Evolutionary conservation across 23 red algal species (phyloP).

Genomic region (Pyropia haitanensis): DNA sequence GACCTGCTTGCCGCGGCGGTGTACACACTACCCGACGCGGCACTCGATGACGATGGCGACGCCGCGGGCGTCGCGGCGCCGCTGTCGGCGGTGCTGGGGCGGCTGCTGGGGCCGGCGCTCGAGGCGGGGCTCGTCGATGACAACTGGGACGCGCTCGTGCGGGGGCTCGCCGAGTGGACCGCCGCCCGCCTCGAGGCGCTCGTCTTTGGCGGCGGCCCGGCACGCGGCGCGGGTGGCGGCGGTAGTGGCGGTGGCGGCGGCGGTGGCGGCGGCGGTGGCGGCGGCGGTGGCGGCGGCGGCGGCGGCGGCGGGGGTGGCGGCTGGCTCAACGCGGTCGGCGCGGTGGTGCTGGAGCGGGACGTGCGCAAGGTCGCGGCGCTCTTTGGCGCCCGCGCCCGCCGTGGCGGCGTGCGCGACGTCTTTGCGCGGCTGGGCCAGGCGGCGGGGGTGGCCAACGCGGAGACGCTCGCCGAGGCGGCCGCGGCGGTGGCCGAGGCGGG

Average conservation of each 20-base stretch:
- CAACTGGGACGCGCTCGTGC: slow-evolving; percentile 81
- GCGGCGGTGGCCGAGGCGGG: not conserved
- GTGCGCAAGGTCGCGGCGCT: slow-evolving; percentile 47
- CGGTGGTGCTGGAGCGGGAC: slow-evolving; percentile 61
- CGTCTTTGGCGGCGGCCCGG: slow-evolving; percentile 21
- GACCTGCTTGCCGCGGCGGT: slow-evolving; percentile 29
- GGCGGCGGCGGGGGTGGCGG: not conserved
- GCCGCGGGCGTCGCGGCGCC: not conserved
- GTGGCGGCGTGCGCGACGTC: slow-evolving; percentile 72
- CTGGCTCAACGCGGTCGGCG: slow-evolving; percentile 62
- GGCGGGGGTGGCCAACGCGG: slow-evolving; percentile 70
- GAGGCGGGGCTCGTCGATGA: slow-evolving; percentile 64
- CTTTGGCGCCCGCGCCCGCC: slow-evolving; percentile 51
- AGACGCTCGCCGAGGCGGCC: slow-evolving; percentile 65
- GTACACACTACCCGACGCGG: slow-evolving; percentile 32
- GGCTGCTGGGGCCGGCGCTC: slow-evolving; percentile 28
- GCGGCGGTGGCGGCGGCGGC: not conserved
- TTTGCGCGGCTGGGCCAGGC: slow-evolving; percentile 79
- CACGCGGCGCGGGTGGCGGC: too few species aligned
- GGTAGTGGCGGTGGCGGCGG: not conserved
- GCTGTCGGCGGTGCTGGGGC: slow-evolving; percentile 29
- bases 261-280: not conserved
- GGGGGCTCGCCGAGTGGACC: slow-evolving; percentile 71
- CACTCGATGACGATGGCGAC: slow-evolving; percentile 44
- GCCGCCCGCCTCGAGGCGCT: slow-evolving; percentile 38